Evolutionary conservation across 257 asterid species (phyloP).

Genomic region (Nemophila menziesii): DNA sequence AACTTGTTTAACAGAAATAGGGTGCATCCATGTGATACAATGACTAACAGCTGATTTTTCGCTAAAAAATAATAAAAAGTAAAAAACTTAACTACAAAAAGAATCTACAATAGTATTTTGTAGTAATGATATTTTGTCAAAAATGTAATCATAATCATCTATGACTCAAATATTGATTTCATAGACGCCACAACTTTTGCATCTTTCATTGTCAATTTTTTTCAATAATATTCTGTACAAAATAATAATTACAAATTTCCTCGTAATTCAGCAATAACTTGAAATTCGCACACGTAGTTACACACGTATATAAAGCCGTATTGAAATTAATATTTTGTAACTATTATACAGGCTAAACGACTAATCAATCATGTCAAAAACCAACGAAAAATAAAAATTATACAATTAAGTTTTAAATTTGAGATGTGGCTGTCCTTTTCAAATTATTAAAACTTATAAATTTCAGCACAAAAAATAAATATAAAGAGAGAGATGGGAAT

Average conservation of each 20-base stretch:
- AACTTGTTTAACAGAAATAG: slow-evolving; percentile 54
- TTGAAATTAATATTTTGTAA: not conserved
- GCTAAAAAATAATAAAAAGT: slow-evolving; percentile 22
- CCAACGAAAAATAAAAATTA: not conserved
- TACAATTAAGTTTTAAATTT: not conserved
- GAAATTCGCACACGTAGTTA: no score
- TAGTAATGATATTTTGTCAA: no score
- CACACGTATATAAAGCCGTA: not conserved
- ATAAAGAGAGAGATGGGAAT: not conserved
- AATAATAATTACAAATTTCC: no score
- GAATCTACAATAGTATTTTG: no score
- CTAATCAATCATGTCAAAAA: not conserved
- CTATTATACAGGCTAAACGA: not conserved
- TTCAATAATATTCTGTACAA: no score
- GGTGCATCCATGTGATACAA: slow-evolving; percentile 50
- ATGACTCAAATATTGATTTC: not conserved
- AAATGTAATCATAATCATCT: no score
- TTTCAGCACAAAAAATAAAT: not conserved
- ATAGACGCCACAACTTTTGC: no score
- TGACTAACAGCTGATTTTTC: slow-evolving; percentile 92
- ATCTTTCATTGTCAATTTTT: no score
- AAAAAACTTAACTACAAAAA: not conserved
- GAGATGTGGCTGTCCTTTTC: not conserved
- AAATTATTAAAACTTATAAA: no score
- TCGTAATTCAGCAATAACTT: no score